phyloP scores from a whole-genome alignment of 495 filamentous ascomycete genomes.

The Neurospora sp. region DNA sequence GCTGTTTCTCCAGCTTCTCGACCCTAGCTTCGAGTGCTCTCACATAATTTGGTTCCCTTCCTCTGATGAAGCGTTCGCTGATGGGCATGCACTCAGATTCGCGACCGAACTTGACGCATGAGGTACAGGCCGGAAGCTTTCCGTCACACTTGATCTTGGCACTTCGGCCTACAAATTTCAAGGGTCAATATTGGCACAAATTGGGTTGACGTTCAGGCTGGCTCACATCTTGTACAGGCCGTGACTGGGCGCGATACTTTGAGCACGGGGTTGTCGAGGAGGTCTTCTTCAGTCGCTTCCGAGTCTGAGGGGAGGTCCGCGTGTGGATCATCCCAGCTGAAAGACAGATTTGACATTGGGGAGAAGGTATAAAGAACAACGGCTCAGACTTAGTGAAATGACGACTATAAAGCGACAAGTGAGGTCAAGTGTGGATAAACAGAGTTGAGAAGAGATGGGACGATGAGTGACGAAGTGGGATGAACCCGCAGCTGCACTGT shows the following conservation, averaged over 20 bases:
- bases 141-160: slow-evolving; percentile 96
- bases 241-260: slow-evolving; percentile 86
- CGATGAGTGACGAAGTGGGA: background rate
- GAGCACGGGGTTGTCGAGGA: slow-evolving; percentile 65
- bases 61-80: slow-evolving; percentile 86
- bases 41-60: slow-evolving; percentile 92
- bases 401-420: background rate
- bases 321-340: background rate
- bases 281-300: background rate
- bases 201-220: background rate
- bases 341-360: background rate
- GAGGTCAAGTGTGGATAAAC: background rate
- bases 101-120: slow-evolving; percentile 77
- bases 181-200: slow-evolving; percentile 10
- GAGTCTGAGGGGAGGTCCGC: background rate
- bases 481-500: background rate
- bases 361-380: background rate
- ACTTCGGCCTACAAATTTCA: slow-evolving; percentile 43
- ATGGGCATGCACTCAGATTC: slow-evolving; percentile 80
- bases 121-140: slow-evolving; percentile 85
- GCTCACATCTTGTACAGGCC: slow-evolving; percentile 78
- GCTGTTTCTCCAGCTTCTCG: slow-evolving; percentile 69
- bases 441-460: background rate
- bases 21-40: slow-evolving; percentile 81
- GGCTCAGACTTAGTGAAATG: background rate